Evolutionary conservation across 2,329 filamentous ascomycete genomes (phyloP).

Genomic region (Dothistroma pini): DNA sequence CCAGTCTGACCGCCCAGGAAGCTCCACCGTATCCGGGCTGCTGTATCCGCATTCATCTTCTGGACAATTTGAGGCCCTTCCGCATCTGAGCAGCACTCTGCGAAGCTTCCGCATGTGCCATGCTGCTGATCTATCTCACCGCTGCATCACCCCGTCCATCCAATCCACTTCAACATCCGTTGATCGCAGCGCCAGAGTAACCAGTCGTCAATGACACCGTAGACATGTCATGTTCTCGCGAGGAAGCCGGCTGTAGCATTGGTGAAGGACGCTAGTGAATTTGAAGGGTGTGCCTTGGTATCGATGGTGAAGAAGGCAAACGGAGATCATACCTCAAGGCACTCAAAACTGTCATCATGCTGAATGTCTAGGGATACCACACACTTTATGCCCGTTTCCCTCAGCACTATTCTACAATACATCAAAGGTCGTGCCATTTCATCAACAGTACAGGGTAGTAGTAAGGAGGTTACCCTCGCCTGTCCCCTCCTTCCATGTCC

Average conservation of each 20-base stretch:
- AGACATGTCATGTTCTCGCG: neutral
- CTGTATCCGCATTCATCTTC: too few species aligned
- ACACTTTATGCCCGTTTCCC: slow-evolving; percentile 8
- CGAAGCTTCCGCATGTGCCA: too few species aligned
- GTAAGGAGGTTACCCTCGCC: neutral
- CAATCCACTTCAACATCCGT: neutral
- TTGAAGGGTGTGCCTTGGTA: neutral
- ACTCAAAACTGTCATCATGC: neutral
- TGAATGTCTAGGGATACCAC: neutral
- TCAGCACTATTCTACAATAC: slow-evolving; percentile 21
- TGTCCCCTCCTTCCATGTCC: neutral
- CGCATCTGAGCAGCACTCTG: too few species aligned
- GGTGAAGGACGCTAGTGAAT: neutral
- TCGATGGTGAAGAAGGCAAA: neutral
- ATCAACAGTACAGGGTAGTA: neutral
- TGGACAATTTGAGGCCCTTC: too few species aligned
- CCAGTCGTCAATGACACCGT: neutral
- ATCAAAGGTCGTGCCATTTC: slow-evolving; percentile 1
- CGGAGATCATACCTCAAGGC: neutral
- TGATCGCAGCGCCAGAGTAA: neutral
- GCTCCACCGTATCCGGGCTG: too few species aligned
- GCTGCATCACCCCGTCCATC: too few species aligned
- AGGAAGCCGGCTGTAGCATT: neutral
- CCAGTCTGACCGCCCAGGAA: too few species aligned
- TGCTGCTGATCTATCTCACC: too few species aligned